Percentiles rank a stretch among this genome's conserved stretches.
Conservation (phyloP, 1,284 basidiomycete species). For the Phaffia rhodozyma region DNA sequence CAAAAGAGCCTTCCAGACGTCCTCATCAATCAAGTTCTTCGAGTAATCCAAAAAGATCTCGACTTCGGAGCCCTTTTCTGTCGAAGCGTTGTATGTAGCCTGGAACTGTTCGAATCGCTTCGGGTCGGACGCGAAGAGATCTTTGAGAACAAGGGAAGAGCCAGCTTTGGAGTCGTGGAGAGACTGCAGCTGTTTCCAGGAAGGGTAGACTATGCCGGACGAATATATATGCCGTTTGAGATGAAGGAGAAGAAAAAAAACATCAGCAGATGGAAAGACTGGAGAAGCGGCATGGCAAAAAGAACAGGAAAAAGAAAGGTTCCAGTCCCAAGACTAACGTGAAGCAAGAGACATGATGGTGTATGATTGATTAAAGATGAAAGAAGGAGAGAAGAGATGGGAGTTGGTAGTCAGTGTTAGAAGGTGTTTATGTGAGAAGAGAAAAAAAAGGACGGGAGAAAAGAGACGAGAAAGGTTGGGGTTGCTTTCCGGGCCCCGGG, state of each 20-base stretch:
- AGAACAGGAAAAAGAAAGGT: background rate
- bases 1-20: slow-evolving; percentile 45
- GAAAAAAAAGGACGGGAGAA: background rate
- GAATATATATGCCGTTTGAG: background rate
- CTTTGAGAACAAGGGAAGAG: slow-evolving; percentile 66
- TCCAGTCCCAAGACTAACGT: background rate
- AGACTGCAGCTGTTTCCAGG: slow-evolving; percentile 84
- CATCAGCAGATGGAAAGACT: background rate
- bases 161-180: slow-evolving; percentile 61
- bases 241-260: background rate
- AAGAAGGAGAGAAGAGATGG: background rate
- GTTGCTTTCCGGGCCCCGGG: no score
- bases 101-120: slow-evolving; percentile 77
- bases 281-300: background rate
- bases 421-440: background rate
- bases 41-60: slow-evolving; percentile 89
- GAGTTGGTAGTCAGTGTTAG: no score
- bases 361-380: background rate
- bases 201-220: slow-evolving; percentile 53
- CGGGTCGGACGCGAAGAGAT: slow-evolving; percentile 83
- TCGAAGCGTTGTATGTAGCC: slow-evolving; percentile 53
- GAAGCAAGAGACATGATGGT: slow-evolving; percentile 19
- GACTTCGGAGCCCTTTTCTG: slow-evolving; percentile 50
- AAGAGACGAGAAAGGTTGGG: background rate
- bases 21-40: slow-evolving; percentile 87